These are phyloP conservation scores for Fulvia fulva DNA, from an alignment of 2,329 filamentous ascomycete genomes.

Conservation along the genomic window DNA sequence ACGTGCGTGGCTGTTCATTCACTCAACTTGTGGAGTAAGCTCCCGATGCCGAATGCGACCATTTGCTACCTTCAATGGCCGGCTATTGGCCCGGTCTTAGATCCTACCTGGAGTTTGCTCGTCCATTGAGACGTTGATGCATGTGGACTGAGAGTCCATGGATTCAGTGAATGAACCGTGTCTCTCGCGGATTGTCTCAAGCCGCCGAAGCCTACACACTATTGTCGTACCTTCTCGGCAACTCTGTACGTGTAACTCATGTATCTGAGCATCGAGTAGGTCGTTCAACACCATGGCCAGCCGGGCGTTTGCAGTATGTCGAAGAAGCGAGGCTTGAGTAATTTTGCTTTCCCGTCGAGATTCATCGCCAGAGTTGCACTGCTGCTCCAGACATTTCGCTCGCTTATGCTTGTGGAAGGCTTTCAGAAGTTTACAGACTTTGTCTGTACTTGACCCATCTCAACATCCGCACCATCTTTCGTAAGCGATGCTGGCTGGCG, in stretches of 20 bases:
- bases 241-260: background rate
- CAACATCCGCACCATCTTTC: background rate
- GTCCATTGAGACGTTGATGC: background rate
- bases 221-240: background rate
- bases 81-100: background rate
- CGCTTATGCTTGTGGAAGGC: background rate
- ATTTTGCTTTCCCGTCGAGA: no score
- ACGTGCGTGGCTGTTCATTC: background rate
- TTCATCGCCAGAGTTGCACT: no score
- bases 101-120: background rate
- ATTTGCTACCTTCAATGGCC: background rate
- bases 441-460: background rate
- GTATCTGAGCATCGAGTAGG: background rate
- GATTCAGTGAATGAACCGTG: background rate
- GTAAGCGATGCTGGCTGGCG: slow-evolving; percentile 24
- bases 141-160: background rate
- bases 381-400: no score
- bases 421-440: background rate
- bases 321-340: no score
- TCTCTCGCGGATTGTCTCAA: background rate
- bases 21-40: no score
- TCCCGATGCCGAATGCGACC: background rate
- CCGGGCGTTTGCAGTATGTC: no score
- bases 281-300: background rate
- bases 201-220: background rate